Conservation (phyloP, 331 rosid species). For the Rosa hybrid region DNA sequence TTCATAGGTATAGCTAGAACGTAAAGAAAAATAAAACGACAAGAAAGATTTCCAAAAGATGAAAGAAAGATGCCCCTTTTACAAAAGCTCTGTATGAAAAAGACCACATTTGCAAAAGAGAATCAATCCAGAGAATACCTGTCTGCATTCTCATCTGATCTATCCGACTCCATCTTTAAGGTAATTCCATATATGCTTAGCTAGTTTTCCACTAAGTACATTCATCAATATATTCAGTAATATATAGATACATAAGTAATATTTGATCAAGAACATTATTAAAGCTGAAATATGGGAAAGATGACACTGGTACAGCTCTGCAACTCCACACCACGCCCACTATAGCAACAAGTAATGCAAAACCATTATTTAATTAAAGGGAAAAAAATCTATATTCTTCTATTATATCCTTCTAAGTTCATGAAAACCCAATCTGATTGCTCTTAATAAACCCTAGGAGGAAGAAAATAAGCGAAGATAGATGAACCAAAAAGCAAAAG, state of each 20-base stretch:
- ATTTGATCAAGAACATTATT: not conserved
- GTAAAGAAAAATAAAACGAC: slow-evolving; percentile 13
- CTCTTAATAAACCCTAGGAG: not conserved
- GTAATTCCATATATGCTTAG: slow-evolving; percentile 13
- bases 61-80: slow-evolving; percentile 39
- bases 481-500: slow-evolving; percentile 31
- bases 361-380: not conserved
- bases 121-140: slow-evolving; percentile 51
- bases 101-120: slow-evolving; percentile 44
- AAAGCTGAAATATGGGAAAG: slow-evolving; percentile 1
- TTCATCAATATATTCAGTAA: not conserved
- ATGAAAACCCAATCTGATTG: not conserved
- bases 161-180: slow-evolving; percentile 9
- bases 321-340: slow-evolving; percentile 15
- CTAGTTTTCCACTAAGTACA: slow-evolving; percentile 40
- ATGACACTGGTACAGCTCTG: slow-evolving; percentile 2
- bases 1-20: not conserved
- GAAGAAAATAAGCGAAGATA: not conserved
- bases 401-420: not conserved
- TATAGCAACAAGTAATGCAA: not conserved
- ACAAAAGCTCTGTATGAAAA: slow-evolving; percentile 9
- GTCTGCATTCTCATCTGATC: slow-evolving; percentile 14
- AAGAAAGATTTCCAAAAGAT: slow-evolving; percentile 41
- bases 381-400: not conserved
- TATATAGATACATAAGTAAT: not conserved